A percentile compares a stretch with the other conserved stretches of the same genome.
Evolutionary conservation across 306 rosid species (phyloP).

Genomic region (Canavalia gladiata): DNA sequence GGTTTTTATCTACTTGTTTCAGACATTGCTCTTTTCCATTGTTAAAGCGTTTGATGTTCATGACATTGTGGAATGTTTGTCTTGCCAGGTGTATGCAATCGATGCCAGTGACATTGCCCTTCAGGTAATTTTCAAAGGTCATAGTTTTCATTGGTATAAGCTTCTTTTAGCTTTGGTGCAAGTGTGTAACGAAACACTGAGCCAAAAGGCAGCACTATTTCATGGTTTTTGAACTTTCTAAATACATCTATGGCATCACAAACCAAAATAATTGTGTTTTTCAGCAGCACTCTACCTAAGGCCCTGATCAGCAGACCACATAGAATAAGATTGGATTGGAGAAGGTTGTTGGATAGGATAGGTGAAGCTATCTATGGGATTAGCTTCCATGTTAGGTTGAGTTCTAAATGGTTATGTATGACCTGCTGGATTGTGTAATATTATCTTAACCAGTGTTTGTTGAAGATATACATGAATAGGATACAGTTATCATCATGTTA

Average conservation of each 20-base stretch:
- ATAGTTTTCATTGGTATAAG: constrained; percentile 23
- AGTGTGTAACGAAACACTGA: neutral
- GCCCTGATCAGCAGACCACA: neutral
- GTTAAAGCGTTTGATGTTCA: constrained; percentile 32
- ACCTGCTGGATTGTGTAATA: neutral
- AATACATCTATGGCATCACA: neutral
- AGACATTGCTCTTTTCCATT: constrained; percentile 15
- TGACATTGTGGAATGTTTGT: constrained; percentile 47
- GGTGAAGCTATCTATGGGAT: neutral
- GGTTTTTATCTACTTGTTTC: constrained; percentile 34
- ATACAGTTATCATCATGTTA: neutral
- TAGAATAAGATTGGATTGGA: constrained; percentile 6
- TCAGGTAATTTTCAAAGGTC: constrained; percentile 71
- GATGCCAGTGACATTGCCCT: constrained; percentile 98
- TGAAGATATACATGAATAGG: neutral
- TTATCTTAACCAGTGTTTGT: neutral
- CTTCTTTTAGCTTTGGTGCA: neutral
- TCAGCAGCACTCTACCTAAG: neutral
- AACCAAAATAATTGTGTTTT: neutral
- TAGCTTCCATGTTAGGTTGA: neutral
- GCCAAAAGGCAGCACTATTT: neutral
- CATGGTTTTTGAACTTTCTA: neutral
- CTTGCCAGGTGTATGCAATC: constrained; percentile 89
- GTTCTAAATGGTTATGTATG: neutral
- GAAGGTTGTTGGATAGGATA: neutral